Percentiles rank a stretch among this genome's conserved stretches.
These are phyloP conservation scores for Corymbia maculata DNA, from an alignment of 345 rosid genomes.

Conservation along the genomic window DNA sequence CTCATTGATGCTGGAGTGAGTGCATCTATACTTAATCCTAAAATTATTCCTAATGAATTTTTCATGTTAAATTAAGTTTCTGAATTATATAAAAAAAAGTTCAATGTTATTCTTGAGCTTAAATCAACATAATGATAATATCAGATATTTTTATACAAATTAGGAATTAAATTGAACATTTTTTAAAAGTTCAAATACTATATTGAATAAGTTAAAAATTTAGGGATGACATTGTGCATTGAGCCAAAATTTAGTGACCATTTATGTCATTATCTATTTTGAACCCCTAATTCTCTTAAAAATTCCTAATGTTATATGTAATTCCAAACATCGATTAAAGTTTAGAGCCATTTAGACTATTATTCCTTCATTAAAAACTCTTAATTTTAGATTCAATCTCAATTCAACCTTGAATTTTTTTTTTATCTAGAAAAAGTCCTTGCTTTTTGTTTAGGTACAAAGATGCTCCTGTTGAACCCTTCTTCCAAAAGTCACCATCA, in stretches of 20 bases:
- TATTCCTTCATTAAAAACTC: no score
- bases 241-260: accelerated
- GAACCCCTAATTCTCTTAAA: background rate
- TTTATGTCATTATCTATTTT: background rate
- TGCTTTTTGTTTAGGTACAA: background rate
- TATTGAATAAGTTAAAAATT: background rate
- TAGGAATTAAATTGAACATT: background rate
- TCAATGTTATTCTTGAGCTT: background rate
- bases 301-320: background rate
- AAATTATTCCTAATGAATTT: no score
- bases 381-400: no score
- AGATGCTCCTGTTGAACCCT: background rate
- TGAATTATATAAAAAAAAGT: background rate
- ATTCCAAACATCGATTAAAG: no score
- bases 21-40: no score
- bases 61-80: background rate
- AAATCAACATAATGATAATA: no score
- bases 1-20: no score
- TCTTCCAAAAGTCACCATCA: background rate
- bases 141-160: background rate
- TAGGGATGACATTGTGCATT: background rate
- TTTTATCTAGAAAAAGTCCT: no score
- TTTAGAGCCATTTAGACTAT: no score
- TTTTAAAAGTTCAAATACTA: background rate
- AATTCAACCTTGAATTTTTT: no score